These are phyloP conservation scores for Diaporthe batatas DNA, from an alignment of 2,329 filamentous ascomycete genomes.

Conservation along the genomic window DNA sequence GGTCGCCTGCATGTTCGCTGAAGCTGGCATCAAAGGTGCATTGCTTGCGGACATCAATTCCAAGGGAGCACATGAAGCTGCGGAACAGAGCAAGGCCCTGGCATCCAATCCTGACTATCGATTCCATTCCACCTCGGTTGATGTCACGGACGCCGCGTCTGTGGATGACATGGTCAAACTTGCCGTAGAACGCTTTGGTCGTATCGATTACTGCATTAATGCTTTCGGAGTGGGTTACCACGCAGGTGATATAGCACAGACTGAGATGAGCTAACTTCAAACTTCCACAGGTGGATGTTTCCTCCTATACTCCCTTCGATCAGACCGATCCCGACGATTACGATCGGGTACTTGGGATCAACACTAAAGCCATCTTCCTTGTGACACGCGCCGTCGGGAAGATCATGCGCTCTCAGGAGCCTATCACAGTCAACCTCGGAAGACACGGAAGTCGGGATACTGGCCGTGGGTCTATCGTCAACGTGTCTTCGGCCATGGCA, in stretches of 20 bases:
- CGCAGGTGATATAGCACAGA: not conserved
- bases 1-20: not conserved
- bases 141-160: not conserved
- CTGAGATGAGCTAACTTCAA: not conserved
- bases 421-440: not conserved
- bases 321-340: not conserved
- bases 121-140: not conserved
- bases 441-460: not conserved
- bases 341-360: not conserved
- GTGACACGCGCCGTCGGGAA: not conserved
- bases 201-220: not conserved
- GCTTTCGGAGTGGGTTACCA: not conserved
- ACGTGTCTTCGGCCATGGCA: not conserved
- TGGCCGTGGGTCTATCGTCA: not conserved
- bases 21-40: not conserved
- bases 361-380: not conserved
- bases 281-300: not conserved
- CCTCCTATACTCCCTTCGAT: not conserved
- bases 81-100: not conserved
- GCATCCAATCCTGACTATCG: not conserved
- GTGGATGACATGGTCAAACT: not conserved
- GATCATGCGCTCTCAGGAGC: not conserved
- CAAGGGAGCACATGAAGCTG: not conserved
- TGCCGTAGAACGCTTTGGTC: not conserved
- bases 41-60: not conserved